A percentile compares a stretch with the other conserved stretches of the same genome.
phyloP scores from a whole-genome alignment of 352 stramenopile species.

The Phytopythium montanum region DNA sequence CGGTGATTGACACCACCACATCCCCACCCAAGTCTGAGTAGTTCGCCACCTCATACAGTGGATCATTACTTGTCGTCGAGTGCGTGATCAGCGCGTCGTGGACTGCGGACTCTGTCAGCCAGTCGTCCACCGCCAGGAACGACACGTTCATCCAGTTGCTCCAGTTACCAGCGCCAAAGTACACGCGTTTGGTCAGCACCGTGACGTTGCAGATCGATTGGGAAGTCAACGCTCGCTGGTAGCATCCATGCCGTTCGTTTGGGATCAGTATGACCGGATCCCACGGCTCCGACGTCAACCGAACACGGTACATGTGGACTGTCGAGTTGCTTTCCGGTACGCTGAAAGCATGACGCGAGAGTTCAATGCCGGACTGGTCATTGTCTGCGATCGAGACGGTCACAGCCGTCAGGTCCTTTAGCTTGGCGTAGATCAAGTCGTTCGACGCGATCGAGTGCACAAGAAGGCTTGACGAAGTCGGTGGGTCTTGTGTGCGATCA shows the following conservation, averaged over 20 bases:
- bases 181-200: slow-evolving; percentile 33
- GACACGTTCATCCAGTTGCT: slow-evolving; percentile 54
- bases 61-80: slow-evolving; percentile 37
- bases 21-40: slow-evolving; percentile 25
- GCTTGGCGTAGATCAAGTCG: slow-evolving; percentile 57
- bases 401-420: slow-evolving; percentile 39
- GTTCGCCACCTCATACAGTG: slow-evolving; percentile 32
- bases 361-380: slow-evolving; percentile 50
- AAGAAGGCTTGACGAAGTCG: slow-evolving; percentile 44
- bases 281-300: slow-evolving; percentile 68
- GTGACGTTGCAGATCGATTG: slow-evolving; percentile 56
- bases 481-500: slow-evolving; percentile 46
- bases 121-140: slow-evolving; percentile 60
- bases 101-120: slow-evolving; percentile 44
- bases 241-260: slow-evolving; percentile 50
- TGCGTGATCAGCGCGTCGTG: slow-evolving; percentile 54
- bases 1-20: slow-evolving; percentile 40
- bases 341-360: slow-evolving; percentile 36
- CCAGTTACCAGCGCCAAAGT: slow-evolving; percentile 64
- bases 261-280: slow-evolving; percentile 39
- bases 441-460: slow-evolving; percentile 56
- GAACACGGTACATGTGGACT: slow-evolving; percentile 39
- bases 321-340: slow-evolving; percentile 37
- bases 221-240: slow-evolving; percentile 25
- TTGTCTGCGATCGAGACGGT: slow-evolving; percentile 58